Conservation (phyloP, 768 basidiomycete species). For the Thelephora ganbajun region DNA sequence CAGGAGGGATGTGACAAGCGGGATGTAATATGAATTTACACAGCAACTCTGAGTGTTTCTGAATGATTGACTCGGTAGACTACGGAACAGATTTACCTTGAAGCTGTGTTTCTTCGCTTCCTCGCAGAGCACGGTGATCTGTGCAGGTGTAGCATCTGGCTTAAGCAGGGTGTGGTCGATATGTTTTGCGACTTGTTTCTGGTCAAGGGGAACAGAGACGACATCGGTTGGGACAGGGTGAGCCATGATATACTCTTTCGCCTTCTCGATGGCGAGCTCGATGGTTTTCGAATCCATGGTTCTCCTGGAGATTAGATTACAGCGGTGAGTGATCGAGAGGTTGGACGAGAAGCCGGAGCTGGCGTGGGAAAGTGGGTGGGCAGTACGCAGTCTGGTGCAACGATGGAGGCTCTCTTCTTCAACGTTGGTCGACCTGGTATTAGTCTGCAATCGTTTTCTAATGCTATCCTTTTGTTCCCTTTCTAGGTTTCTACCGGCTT, state of each 20-base stretch:
- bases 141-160: slow-evolving; percentile 29
- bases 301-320: no score
- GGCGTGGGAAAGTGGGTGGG: background rate
- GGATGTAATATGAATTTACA: slow-evolving; percentile 31
- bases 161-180: slow-evolving; percentile 40
- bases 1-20: slow-evolving; percentile 26
- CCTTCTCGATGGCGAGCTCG: background rate
- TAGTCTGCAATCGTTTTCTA: slow-evolving; percentile 3
- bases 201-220: background rate
- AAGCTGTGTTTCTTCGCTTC: slow-evolving; percentile 34
- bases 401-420: slow-evolving; percentile 83
- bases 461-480: slow-evolving; percentile 13
- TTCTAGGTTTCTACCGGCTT: slow-evolving; percentile 58
- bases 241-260: background rate
- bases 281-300: background rate
- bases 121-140: slow-evolving; percentile 33
- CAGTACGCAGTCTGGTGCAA: background rate
- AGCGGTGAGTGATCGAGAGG: no score
- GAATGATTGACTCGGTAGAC: background rate
- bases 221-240: background rate
- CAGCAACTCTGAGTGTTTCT: slow-evolving; percentile 29
- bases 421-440: slow-evolving; percentile 40
- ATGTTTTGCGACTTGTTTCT: slow-evolving; percentile 16
- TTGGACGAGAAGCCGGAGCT: no score
- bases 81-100: slow-evolving; percentile 21